Evolutionary conservation across 257 asterid species (phyloP).

Genomic region (Haberlea rhodopensis): DNA sequence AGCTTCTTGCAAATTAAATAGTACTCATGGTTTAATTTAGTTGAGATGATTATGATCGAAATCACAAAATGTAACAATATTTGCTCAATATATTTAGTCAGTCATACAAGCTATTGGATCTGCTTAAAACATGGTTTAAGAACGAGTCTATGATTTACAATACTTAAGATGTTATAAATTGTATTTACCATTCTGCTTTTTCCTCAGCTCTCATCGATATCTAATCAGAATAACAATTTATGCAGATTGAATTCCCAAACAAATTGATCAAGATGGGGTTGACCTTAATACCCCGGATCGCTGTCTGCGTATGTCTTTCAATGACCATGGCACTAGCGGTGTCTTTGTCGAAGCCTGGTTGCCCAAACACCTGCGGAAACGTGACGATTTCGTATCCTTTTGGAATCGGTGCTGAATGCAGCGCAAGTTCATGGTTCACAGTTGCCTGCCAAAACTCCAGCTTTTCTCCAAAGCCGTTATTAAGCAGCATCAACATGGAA

Average conservation of each 20-base stretch:
- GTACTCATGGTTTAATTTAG: too few species aligned
- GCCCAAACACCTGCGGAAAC: slow-evolving; percentile 34
- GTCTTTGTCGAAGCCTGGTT: slow-evolving; percentile 23
- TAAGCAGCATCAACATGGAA: slow-evolving; percentile 32
- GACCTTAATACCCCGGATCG: background rate
- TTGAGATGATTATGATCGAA: too few species aligned
- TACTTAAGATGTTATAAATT: too few species aligned
- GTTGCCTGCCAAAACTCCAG: slow-evolving; percentile 28
- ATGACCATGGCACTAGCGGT: slow-evolving; percentile 14
- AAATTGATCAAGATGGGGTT: background rate
- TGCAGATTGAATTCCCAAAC: slow-evolving; percentile 13
- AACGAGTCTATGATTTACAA: too few species aligned
- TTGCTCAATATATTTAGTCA: too few species aligned
- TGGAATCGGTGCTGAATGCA: slow-evolving; percentile 35
- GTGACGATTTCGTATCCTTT: slow-evolving; percentile 43
- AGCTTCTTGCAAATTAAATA: too few species aligned
- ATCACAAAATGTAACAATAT: too few species aligned
- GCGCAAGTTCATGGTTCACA: slow-evolving; percentile 28
- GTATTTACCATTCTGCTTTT: too few species aligned
- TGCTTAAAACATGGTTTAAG: too few species aligned
- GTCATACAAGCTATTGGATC: too few species aligned
- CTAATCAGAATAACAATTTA: too few species aligned
- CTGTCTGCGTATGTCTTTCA: slow-evolving; percentile 16
- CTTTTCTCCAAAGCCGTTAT: slow-evolving; percentile 21
- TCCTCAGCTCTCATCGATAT: too few species aligned